These are phyloP conservation scores for Cyclostephanos tholiformis DNA, from an alignment of 108 stramenopile genomes.

Conservation along the genomic window DNA sequence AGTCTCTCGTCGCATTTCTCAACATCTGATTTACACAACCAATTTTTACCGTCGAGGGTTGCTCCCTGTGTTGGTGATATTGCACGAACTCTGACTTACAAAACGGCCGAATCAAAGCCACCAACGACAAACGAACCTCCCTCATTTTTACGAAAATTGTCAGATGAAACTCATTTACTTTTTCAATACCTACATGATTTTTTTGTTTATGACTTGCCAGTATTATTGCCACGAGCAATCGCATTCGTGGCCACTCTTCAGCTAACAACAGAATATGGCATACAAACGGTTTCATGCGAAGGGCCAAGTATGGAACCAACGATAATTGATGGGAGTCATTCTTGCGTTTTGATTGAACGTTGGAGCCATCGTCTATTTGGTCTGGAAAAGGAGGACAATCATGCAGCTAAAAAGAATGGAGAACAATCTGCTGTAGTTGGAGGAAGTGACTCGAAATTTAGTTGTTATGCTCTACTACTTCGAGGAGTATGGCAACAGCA, in stretches of 20 bases:
- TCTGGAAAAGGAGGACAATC: constrained; percentile 42
- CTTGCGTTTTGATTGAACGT: constrained; percentile 75
- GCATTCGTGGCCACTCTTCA: constrained; percentile 63
- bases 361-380: constrained; percentile 69
- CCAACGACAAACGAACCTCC: constrained; percentile 7
- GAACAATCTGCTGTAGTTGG: constrained; percentile 1
- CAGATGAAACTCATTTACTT: constrained; percentile 14
- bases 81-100: constrained; percentile 9
- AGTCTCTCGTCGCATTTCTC: background rate
- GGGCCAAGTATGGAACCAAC: constrained; percentile 95
- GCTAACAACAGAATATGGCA: constrained; percentile 73
- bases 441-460: constrained; percentile 2
- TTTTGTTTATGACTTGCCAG: constrained; percentile 11
- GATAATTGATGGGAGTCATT: constrained; percentile 63
- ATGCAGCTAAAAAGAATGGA: constrained; percentile 15
- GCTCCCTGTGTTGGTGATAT: background rate
- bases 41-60: constrained; percentile 3
- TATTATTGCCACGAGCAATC: constrained; percentile 19
- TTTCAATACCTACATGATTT: constrained; percentile 18
- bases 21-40: background rate
- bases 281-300: constrained; percentile 80
- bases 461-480: constrained; percentile 21
- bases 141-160: constrained; percentile 16
- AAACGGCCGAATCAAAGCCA: constrained; percentile 14
- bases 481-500: constrained; percentile 50